These are phyloP conservation scores for Samsoniella hepiali DNA, from an alignment of 2,329 filamentous ascomycete species.

Conservation along the genomic window DNA sequence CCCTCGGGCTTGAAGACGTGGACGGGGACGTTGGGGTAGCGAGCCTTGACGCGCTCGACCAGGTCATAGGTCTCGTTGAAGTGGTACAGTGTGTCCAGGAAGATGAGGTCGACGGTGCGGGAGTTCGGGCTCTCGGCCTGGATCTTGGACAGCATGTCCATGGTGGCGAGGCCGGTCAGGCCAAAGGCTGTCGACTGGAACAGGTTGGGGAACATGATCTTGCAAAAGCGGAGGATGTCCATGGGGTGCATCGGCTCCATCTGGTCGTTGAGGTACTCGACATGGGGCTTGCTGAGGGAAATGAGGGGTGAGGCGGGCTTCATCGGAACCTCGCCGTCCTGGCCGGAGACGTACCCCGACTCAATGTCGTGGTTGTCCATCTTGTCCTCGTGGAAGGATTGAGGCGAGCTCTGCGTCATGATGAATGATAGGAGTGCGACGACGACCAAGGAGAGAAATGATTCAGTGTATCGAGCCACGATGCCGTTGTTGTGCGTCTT, in stretches of 20 bases:
- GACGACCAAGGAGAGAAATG: constrained; percentile 22
- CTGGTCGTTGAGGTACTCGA: constrained; percentile 87
- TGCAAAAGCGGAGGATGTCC: constrained; percentile 90
- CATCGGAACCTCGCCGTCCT: constrained; percentile 39
- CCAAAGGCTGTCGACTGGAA: constrained; percentile 86
- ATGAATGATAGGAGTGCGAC: constrained; percentile 33
- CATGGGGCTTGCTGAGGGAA: constrained; percentile 80
- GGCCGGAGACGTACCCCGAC: constrained; percentile 76
- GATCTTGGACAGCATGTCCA: constrained; percentile 82
- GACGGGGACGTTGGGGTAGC: constrained; percentile 75
- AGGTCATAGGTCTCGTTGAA: constrained; percentile 74
- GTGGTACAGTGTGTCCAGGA: constrained; percentile 81
- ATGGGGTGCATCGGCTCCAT: constrained; percentile 83
- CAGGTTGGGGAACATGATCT: constrained; percentile 83
- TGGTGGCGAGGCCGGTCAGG: constrained; percentile 73
- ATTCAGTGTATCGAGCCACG: constrained; percentile 19
- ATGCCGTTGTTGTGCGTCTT: neutral
- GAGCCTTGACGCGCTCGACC: constrained; percentile 68
- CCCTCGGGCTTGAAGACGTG: constrained; percentile 89
- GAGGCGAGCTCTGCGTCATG: constrained; percentile 39
- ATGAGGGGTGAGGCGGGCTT: constrained; percentile 61
- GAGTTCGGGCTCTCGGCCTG: constrained; percentile 59
- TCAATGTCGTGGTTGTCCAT: constrained; percentile 53
- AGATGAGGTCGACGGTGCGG: constrained; percentile 64
- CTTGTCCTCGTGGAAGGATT: constrained; percentile 40